A percentile compares a stretch with the other conserved stretches of the same genome.
phyloP scores from a whole-genome alignment of 371 early-diverging fungal species.

The Nosema muscidifuracis region DNA sequence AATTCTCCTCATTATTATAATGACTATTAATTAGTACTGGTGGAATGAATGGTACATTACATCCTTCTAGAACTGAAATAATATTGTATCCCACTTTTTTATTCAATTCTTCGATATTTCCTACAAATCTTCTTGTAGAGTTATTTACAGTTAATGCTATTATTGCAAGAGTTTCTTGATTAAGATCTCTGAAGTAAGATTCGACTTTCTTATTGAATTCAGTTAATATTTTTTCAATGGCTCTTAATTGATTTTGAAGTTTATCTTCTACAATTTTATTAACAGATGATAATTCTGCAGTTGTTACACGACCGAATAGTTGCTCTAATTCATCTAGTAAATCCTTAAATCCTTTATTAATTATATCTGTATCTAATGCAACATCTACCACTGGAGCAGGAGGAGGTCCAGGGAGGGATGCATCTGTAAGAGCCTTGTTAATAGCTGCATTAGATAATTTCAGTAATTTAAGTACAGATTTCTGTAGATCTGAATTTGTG shows the following conservation, averaged over 20 bases:
- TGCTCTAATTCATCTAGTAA: background rate
- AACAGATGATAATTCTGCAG: background rate
- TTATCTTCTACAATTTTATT: conserved; percentile 10
- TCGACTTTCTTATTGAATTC: background rate
- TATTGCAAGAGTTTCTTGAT: background rate
- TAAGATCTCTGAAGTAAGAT: background rate
- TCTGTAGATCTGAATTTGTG: conserved; percentile 1
- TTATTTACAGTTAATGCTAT: background rate
- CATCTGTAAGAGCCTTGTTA: background rate
- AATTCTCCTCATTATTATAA: too few species aligned
- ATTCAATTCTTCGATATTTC: background rate
- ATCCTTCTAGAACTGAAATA: background rate
- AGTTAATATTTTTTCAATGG: background rate
- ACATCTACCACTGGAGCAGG: background rate
- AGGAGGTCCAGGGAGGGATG: too few species aligned
- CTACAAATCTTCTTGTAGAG: background rate
- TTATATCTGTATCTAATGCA: background rate
- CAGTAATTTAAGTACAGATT: background rate
- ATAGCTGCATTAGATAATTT: background rate
- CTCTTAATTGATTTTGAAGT: background rate
- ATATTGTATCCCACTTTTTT: conserved; percentile 4
- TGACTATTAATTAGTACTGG: background rate
- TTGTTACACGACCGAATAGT: background rate
- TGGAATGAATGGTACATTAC: too few species aligned
- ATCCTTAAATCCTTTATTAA: background rate